Base-by-base conservation (phyloP, 345 rosid species). In the Pistacia vera region DNA sequence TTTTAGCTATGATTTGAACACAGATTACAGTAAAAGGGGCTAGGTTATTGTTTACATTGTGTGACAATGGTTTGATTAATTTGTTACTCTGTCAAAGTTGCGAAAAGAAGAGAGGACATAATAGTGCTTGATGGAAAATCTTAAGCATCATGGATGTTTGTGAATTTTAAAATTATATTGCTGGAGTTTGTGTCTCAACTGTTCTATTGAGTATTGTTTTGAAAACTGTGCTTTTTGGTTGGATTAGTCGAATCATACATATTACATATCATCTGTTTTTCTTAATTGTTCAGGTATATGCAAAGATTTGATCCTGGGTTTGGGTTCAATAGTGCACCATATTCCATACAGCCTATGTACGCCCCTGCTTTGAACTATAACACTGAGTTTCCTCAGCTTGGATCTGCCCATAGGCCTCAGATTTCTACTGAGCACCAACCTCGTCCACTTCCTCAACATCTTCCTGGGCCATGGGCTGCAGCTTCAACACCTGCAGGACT, bases 261-360 rank as follows among this genome's bases (percentile, higher is more conserved):
- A 16, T 48, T 74, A 54, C 41, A 52, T 18, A n/a, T 68, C 44
- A 51, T 6, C 20, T 78, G 12, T 62, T 77, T 56, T 71, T 74
- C 70, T 11, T 11, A 12, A 4, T 20, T 49, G 35, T 33, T 63
- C 81, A 92, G 97, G 89, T 92, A 90, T 71, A 63, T 83, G 84
- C 94, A 89, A 83, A 85, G 97, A 79, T 92, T 90, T 87, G 97
- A 92, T 76, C 93, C 97, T 38, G 94, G 94, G 57, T 92, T 92
- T 74, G 92, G 93, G 58, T 92, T 88, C 83, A 86, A 59, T 75
- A 83, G 83, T 22, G 92, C 90, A 70, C 86, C 90, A 16, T 92
- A 86, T 78, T 51, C 92, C 35, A 76, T 92, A 61, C 94, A 87
- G 79, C 94, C 94, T 59, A 82, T 86, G 88, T 92, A 87, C 35